A percentile compares a stretch with the other conserved stretches of the same genome.
phyloP scores from a whole-genome alignment of 129 eudicot genomes.

The Tagetes patula region DNA sequence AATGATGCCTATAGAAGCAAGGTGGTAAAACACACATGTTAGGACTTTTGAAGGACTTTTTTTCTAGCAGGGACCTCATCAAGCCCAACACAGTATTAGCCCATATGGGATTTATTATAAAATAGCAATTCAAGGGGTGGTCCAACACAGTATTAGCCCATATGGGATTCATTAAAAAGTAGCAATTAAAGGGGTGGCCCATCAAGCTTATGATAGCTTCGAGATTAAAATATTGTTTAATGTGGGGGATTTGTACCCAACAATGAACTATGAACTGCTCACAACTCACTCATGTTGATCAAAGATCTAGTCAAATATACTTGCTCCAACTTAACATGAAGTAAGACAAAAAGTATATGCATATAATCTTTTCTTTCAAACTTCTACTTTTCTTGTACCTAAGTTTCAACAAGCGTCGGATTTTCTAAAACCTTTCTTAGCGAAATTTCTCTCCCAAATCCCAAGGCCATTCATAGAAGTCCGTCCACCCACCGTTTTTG shows the following conservation, averaged over 20 bases:
- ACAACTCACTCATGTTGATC: not conserved
- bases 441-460: not conserved
- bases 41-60: not conserved
- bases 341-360: not conserved
- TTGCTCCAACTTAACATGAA: not conserved
- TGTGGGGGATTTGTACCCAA: not conserved
- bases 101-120: not conserved
- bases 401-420: not conserved
- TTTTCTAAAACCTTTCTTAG: not conserved
- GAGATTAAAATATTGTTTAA: not conserved
- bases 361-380: not conserved
- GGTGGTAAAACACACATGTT: not conserved
- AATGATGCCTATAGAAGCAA: not conserved
- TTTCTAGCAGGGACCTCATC: not conserved
- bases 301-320: not conserved
- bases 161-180: not conserved
- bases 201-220: not conserved
- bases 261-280: not conserved
- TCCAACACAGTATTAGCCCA: not conserved
- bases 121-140: not conserved
- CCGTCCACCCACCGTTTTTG: not conserved
- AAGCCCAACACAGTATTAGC: not conserved
- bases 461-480: not conserved
- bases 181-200: not conserved
- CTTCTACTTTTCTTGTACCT: not conserved